A percentile compares a stretch with the other conserved stretches of the same genome.
Conservation (phyloP, 148 eudicot genomes). For the Spergularia bocconei region DNA sequence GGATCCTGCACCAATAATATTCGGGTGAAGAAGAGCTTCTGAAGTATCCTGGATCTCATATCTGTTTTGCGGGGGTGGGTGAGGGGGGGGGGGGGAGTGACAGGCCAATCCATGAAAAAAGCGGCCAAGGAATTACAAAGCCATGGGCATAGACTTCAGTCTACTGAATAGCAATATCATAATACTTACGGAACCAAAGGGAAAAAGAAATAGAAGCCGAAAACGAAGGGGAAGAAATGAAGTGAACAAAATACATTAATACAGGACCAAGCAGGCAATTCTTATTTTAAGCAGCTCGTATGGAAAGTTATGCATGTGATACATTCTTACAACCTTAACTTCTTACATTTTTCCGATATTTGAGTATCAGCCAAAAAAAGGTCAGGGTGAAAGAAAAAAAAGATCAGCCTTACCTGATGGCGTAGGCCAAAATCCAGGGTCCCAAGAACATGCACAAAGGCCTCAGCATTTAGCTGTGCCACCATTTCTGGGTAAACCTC, state of each 20-base stretch:
- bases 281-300: neutral
- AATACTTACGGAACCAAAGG: slow-evolving; percentile 2
- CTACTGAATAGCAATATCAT: slow-evolving; percentile 1
- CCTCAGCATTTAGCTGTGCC: slow-evolving; percentile 62
- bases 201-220: neutral
- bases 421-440: slow-evolving; percentile 86
- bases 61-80: neutral
- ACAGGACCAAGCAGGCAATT: neutral
- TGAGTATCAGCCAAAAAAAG: neutral
- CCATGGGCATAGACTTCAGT: slow-evolving; percentile 1
- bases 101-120: neutral
- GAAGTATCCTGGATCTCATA: neutral
- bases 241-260: neutral
- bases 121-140: neutral
- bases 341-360: neutral
- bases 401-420: slow-evolving; percentile 53
- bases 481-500: slow-evolving; percentile 98
- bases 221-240: neutral
- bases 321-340: neutral
- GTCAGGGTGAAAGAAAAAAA: neutral
- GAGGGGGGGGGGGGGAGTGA: neutral
- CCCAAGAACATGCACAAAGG: slow-evolving; percentile 67
- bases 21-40: neutral
- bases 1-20: slow-evolving; percentile 45
- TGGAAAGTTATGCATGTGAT: neutral